phyloP scores from a whole-genome alignment of 306 rosid genomes.

The Calophaca sinica region DNA sequence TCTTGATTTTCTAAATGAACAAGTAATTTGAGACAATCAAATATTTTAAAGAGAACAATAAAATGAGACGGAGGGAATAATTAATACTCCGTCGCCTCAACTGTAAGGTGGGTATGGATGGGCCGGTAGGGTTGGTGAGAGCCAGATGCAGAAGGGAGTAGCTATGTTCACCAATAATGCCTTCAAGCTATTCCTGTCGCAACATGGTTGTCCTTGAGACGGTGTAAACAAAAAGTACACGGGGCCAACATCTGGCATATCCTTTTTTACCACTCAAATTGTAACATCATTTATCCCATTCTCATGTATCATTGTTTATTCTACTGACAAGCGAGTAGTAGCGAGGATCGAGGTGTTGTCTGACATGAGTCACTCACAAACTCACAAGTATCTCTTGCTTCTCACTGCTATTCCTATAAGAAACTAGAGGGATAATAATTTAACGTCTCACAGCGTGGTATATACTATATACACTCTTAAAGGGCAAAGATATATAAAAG shows the following conservation, averaged over 20 bases:
- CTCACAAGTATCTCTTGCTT: background rate
- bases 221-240: constrained; percentile 15
- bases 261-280: constrained; percentile 18
- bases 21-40: too few relatives aligned
- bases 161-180: too few relatives aligned
- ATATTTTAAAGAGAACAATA: too few relatives aligned
- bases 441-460: too few relatives aligned
- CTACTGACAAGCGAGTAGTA: constrained; percentile 7
- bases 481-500: too few relatives aligned
- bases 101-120: too few relatives aligned
- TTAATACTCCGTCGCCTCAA: too few relatives aligned
- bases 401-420: background rate
- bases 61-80: too few relatives aligned
- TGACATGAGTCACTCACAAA: background rate
- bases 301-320: background rate
- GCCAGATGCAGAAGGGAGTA: too few relatives aligned
- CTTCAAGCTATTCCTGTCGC: constrained; percentile 25
- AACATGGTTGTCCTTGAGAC: constrained; percentile 6
- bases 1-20: too few relatives aligned
- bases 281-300: background rate
- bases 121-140: too few relatives aligned
- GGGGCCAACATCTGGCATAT: background rate
- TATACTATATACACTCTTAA: too few relatives aligned
- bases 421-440: background rate
- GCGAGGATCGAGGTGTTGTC: background rate